Percentiles rank a stretch among this genome's conserved stretches.
These are phyloP conservation scores for Schizosaccharomyces octosporus DNA, from an alignment of 805 yeast genomes.

Conservation along the genomic window DNA sequence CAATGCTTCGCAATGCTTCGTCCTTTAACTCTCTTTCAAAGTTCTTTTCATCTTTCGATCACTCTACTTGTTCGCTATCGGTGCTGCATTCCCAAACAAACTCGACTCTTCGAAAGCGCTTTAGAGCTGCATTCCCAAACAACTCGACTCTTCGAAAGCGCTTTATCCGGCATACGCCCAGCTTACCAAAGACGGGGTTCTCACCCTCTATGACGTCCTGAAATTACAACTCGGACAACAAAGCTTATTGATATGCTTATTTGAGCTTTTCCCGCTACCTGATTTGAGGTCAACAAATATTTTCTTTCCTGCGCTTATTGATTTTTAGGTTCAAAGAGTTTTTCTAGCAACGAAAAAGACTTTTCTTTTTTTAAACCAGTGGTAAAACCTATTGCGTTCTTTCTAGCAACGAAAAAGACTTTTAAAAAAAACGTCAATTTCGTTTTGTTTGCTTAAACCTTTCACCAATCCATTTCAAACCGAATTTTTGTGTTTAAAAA, in stretches of 20 bases:
- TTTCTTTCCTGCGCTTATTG: too few relatives aligned
- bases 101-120: constrained; percentile 19
- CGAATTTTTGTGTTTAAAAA: neutral
- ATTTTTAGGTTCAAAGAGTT: too few relatives aligned
- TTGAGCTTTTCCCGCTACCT: constrained; percentile 19
- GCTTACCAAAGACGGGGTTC: constrained; percentile 17
- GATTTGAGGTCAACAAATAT: constrained; percentile 18
- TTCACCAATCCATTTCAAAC: too few relatives aligned
- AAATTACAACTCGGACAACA: constrained; percentile 19
- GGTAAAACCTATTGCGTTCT: neutral
- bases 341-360: too few relatives aligned
- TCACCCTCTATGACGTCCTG: constrained; percentile 22
- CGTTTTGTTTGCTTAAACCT: neutral
- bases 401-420: neutral
- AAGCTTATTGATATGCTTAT: constrained; percentile 20
- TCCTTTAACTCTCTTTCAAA: constrained; percentile 23
- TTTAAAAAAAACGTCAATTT: neutral
- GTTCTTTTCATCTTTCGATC: constrained; percentile 24
- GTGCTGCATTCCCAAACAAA: constrained; percentile 25
- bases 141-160: constrained; percentile 16
- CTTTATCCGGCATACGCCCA: constrained; percentile 14
- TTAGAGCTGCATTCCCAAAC: constrained; percentile 22
- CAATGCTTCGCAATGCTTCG: constrained; percentile 23
- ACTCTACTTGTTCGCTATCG: constrained; percentile 25
- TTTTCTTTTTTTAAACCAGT: too few relatives aligned